Evolutionary conservation across 1,284 basidiomycete genomes (phyloP).

Genomic region (Pseudozyma sp.): DNA sequence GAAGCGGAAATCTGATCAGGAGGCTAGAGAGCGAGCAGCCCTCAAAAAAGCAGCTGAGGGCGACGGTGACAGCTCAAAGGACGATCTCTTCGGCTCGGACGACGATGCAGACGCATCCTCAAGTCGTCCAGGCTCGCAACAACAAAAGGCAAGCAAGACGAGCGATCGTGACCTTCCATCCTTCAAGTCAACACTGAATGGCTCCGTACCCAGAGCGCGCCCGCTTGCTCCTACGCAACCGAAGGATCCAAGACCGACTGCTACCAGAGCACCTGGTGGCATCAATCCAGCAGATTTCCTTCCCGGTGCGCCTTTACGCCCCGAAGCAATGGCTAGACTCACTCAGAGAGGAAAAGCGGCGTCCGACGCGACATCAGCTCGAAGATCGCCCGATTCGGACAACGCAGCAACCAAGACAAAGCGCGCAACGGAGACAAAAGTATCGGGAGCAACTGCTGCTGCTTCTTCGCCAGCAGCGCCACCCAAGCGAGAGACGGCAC

Average conservation of each 20-base stretch:
- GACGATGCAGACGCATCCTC: conserved; percentile 3
- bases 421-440: not conserved
- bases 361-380: not conserved
- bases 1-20: conserved; percentile 32
- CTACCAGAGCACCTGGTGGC: conserved; percentile 23
- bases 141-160: conserved; percentile 7
- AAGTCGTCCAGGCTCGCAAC: conserved; percentile 1
- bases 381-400: conserved; percentile 26
- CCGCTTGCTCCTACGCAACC: conserved; percentile 10
- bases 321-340: conserved; percentile 32
- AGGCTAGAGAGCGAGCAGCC: conserved; percentile 28
- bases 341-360: conserved; percentile 25
- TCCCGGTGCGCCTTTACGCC: conserved; percentile 47
- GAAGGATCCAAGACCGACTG: conserved; percentile 15
- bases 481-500: conserved; percentile 48
- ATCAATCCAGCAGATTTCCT: conserved; percentile 55
- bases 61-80: conserved; percentile 12
- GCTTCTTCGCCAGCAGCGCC: conserved; percentile 13
- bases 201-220: not conserved
- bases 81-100: conserved; percentile 45
- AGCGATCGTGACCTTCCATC: not conserved
- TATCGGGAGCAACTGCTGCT: conserved; percentile 10
- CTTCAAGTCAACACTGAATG: not conserved
- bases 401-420: conserved; percentile 6
- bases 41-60: conserved; percentile 10